phyloP scores from a whole-genome alignment of 1,284 basidiomycete genomes.

The Coriolopsis trogii region DNA sequence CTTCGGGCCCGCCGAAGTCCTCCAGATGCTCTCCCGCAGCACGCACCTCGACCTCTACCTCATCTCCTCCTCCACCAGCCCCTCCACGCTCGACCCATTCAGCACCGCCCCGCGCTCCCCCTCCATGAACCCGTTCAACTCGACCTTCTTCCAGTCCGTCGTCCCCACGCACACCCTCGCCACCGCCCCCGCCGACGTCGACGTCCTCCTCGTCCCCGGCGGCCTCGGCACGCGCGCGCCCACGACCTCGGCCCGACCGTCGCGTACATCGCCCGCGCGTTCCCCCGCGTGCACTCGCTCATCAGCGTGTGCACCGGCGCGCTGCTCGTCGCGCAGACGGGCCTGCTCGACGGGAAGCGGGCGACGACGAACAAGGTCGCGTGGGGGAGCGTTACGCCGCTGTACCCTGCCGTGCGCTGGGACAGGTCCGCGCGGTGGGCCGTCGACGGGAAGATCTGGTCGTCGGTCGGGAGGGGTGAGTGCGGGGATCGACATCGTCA shows the following conservation, averaged over 20 bases:
- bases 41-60: neutral
- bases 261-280: neutral
- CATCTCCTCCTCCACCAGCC: neutral
- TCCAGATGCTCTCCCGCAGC: neutral
- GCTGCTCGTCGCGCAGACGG: neutral
- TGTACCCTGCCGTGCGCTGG: neutral
- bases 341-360: neutral
- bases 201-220: constrained; percentile 4
- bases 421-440: neutral
- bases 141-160: neutral
- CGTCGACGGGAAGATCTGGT: constrained; percentile 1
- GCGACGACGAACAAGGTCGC: too few relatives aligned
- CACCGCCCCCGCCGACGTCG: neutral
- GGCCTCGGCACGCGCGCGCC: constrained; percentile 2
- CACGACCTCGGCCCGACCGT: neutral
- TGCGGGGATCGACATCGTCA: neutral
- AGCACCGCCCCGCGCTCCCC: neutral
- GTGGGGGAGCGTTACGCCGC: neutral
- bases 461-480: constrained; percentile 1
- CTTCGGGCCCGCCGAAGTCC: constrained; percentile 1
- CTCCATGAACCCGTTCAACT: constrained; percentile 1
- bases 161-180: neutral
- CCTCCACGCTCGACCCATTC: neutral
- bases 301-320: constrained; percentile 5
- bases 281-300: neutral